These are phyloP conservation scores for Clarireedia paspali DNA, from an alignment of 2,329 filamentous ascomycete species.

Conservation along the genomic window DNA sequence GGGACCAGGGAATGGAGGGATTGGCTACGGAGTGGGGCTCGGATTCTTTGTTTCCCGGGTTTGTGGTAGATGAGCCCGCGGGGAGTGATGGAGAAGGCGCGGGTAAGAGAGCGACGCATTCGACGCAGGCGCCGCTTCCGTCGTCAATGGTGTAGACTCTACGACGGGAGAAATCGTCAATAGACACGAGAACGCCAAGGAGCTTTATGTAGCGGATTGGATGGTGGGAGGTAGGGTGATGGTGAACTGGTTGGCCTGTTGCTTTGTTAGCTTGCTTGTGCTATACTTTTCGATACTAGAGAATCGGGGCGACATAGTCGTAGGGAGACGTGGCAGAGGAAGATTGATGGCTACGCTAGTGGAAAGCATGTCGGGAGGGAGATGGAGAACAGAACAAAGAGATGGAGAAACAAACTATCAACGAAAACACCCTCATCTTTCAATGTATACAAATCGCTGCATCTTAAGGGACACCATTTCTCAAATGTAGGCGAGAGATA, in stretches of 20 bases:
- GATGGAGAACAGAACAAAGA: background rate
- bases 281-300: background rate
- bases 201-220: conserved; percentile 70
- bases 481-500: conserved; percentile 53
- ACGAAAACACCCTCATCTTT: conserved; percentile 40
- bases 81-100: background rate
- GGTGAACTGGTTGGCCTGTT: conserved; percentile 49
- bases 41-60: background rate
- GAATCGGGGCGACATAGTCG: background rate
- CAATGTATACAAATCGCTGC: conserved; percentile 42
- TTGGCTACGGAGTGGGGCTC: conserved; percentile 49
- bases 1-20: conserved; percentile 21
- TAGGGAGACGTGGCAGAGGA: too few relatives aligned
- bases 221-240: conserved; percentile 54
- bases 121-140: conserved; percentile 52
- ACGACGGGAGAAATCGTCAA: conserved; percentile 42
- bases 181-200: conserved; percentile 60
- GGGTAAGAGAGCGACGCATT: conserved; percentile 30
- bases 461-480: conserved; percentile 50
- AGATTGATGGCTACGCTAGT: background rate
- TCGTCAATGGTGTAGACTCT: conserved; percentile 56
- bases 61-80: background rate
- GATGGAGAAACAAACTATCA: conserved; percentile 36
- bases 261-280: background rate
- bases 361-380: background rate